Base-by-base conservation (phyloP, 176 grass and related monocot species). In the Metroxylon sagu region DNA sequence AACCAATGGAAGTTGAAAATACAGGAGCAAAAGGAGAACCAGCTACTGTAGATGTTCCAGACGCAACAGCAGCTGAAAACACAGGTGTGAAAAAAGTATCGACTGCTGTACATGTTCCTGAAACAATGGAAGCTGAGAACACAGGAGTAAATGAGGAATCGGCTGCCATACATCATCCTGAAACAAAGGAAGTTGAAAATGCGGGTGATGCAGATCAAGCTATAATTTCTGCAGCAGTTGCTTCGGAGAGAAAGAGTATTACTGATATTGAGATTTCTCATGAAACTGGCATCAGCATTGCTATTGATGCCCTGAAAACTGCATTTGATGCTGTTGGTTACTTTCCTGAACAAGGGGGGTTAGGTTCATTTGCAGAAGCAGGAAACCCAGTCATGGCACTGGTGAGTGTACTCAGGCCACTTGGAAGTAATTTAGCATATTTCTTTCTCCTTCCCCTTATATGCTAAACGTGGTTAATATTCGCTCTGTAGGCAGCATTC, bases 361-460 rank as follows among this genome's bases (percentile, higher is more conserved):
- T 74, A 26, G 70, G 78, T 73, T 92, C 94, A 51, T 98, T 98
- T 82, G 74, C 76, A 57, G 85, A 98, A 58, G 81, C 85, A 67
- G 94, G 94, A 66, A 92, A 98, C 66, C 94, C 94, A 52, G 88
- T 98, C 66, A 98, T 98, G 84, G 82, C 94, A 71, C 54, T 98
- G 67, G 94, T 93, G 78, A 78, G 84, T 67, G 53, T 48, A 48
- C 48, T 18, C 66, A 57, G 15, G 7, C 15, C 18, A 6, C 15
- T 60, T 60, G 28, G 18, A 31, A 43, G 6, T 54, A 19, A 67
- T 54, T 19, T 19, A 4, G 30, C 28, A 12, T 58, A 5, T 29
- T 65, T 7, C 18, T n/a, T 25, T 14, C 21, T 23, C 21, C 15
- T 1, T 1, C 21, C 3, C 6, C 55, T 29, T 55, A 10, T 26